Conservation (phyloP, 768 basidiomycete genomes). For the Tephrocybe sp. region DNA sequence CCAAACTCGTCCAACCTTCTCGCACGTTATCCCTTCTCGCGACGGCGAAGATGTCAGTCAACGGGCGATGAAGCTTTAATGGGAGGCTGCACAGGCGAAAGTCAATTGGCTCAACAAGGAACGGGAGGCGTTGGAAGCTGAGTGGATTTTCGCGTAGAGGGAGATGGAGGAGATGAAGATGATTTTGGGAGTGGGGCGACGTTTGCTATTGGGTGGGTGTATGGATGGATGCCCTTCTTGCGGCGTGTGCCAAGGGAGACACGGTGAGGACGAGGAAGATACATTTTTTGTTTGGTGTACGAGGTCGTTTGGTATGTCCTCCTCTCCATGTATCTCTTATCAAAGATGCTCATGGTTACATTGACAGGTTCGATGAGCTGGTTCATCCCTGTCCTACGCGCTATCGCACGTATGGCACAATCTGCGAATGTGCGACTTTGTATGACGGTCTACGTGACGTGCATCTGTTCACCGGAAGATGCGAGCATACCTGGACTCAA, state of each 20-base stretch:
- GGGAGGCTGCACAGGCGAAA: no score
- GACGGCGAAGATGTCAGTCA: no score
- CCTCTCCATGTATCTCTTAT: background rate
- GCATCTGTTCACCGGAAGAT: constrained; percentile 66
- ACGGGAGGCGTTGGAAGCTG: no score
- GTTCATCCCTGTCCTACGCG: constrained; percentile 39
- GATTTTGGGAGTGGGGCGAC: no score
- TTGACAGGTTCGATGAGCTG: constrained; percentile 37
- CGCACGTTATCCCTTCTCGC: no score
- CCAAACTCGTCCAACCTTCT: no score
- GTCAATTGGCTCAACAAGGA: no score
- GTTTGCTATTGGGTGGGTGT: no score
- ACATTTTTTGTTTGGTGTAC: constrained; percentile 83
- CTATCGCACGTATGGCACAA: constrained; percentile 33
- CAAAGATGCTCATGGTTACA: background rate
- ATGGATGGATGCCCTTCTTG: no score
- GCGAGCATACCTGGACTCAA: constrained; percentile 55
- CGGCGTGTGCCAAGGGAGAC: constrained; percentile 39
- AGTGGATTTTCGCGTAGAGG: no score
- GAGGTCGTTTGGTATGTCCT: constrained; percentile 34
- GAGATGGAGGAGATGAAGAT: no score
- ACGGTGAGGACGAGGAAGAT: constrained; percentile 57
- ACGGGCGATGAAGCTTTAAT: no score
- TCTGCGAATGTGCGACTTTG: constrained; percentile 45
- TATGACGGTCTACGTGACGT: constrained; percentile 74